Evolutionary conservation across 2,329 filamentous ascomycete genomes (phyloP), one percentile per base, ranked within the genome.

Genomic region (Aspergillus chevalieri): DNA sequence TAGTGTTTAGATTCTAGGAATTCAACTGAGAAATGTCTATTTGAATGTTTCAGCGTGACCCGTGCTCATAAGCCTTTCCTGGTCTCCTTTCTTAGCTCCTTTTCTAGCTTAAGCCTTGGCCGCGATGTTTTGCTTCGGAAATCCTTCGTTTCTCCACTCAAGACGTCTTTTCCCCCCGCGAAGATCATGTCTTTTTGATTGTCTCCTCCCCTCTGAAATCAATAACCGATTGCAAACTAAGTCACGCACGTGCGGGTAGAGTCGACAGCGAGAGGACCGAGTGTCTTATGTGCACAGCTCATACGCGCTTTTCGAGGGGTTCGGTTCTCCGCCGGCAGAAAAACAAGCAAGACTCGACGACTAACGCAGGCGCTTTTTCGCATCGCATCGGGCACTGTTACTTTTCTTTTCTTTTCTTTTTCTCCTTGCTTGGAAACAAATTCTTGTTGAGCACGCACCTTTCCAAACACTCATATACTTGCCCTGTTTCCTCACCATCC

Each of bases 301-400:
- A 30, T 30, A 30, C 9, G 10, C 26, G 10, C 26, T 30, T 30
- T 30, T 38, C 34, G 34, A 38, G 34, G 34, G 34, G 34, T 22
- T 41, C 19, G 17, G 6, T 41, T 41, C 38, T 41, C 38, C 53
- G 49, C 58, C 57, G 59, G 59, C 59, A 60, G 59, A 60, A 61
- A 60, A 59, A 53, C 54, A 55, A 52, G 46, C 44, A 10, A 43
- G 49, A n/a, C 26, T 30, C 26, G 26, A 44, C 26, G 26, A 44
- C 21, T 28, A 26, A 28, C 42, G 39, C 30, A 28, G 33, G 44
- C 19, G 28, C 44, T n/a, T 46, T 12, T 46, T 46, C 17, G 19
- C 19, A 17, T 36, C 44, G 17, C 10, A 39, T 17, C 36, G 36
- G 19, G 26, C 26, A 30, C 26, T 30, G 10, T 30, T 4, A 17